phyloP scores from a whole-genome alignment of 306 rosid species.

The Vigna mungo region DNA sequence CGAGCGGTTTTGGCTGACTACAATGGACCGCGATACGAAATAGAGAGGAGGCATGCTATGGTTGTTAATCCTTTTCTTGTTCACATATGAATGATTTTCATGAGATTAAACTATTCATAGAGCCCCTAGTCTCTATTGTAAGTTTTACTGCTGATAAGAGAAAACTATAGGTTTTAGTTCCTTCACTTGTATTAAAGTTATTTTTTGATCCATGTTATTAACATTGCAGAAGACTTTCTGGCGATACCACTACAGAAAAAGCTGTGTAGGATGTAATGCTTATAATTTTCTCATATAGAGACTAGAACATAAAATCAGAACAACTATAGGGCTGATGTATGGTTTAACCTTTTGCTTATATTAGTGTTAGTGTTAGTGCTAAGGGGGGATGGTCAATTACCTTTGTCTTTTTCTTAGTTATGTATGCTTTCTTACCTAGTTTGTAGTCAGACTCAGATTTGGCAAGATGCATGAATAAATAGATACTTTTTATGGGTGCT shows the following conservation, averaged over 20 bases:
- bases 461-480: constrained; percentile 35
- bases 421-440: not conserved
- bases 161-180: not conserved
- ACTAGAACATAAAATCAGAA: not conserved
- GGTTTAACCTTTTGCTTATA: not conserved
- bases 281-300: not conserved
- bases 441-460: constrained; percentile 32
- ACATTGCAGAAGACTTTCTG: not conserved
- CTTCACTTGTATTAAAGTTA: not conserved
- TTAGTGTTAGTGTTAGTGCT: constrained; percentile 34
- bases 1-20: constrained; percentile 72
- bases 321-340: not conserved
- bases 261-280: not conserved
- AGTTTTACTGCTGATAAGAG: not conserved
- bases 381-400: constrained; percentile 22
- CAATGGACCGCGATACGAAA: constrained; percentile 79
- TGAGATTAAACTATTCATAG: constrained; percentile 3
- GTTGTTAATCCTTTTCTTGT: constrained; percentile 58
- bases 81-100: constrained; percentile 27
- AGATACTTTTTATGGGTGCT: constrained; percentile 26
- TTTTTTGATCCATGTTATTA: not conserved
- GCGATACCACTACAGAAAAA: not conserved
- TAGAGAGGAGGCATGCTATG: constrained; percentile 71
- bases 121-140: not conserved
- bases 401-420: constrained; percentile 10